A percentile compares a stretch with the other conserved stretches of the same genome.
phyloP scores from a whole-genome alignment of 441 rosid genomes.

The Gossypium lobatum region DNA sequence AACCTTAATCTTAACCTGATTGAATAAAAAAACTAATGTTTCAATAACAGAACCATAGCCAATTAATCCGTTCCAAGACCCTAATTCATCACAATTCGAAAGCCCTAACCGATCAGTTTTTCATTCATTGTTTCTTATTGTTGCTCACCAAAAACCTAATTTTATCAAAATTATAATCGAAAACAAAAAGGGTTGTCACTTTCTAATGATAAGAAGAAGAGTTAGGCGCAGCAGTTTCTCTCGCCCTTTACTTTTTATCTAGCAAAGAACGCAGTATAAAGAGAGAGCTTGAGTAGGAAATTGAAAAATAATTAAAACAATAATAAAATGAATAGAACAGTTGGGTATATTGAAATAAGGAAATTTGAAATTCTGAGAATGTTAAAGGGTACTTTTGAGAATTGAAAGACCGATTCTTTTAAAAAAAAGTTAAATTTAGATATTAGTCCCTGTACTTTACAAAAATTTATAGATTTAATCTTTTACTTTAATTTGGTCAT shows the following conservation, averaged over 20 bases:
- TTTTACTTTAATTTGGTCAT: not conserved
- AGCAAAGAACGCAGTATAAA: not conserved
- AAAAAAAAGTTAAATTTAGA: not conserved
- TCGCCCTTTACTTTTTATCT: not conserved
- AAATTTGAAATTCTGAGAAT: slow-evolving; percentile 25
- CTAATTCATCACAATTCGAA: slow-evolving; percentile 30
- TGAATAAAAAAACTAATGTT: slow-evolving; percentile 5
- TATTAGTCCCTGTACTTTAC: not conserved
- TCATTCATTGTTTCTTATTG: slow-evolving; percentile 12
- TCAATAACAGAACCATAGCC: not conserved
- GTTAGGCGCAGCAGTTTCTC: not conserved
- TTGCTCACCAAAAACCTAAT: slow-evolving; percentile 23
- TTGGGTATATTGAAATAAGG: not conserved
- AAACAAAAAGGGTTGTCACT: not conserved
- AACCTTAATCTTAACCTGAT: not conserved
- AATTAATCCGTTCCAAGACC: slow-evolving; percentile 18
- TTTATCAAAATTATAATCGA: slow-evolving; percentile 17
- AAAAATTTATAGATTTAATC: not conserved
- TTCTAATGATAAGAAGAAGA: not conserved
- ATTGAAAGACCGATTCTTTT: not conserved
- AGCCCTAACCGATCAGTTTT: slow-evolving; percentile 15
- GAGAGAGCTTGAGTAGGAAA: slow-evolving; percentile 12
- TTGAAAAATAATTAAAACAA: not conserved
- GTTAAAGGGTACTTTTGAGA: slow-evolving; percentile 36
- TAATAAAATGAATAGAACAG: slow-evolving; percentile 1